Evolutionary conservation across 345 rosid genomes (phyloP).

Genomic region (Gossypium anomalum): DNA sequence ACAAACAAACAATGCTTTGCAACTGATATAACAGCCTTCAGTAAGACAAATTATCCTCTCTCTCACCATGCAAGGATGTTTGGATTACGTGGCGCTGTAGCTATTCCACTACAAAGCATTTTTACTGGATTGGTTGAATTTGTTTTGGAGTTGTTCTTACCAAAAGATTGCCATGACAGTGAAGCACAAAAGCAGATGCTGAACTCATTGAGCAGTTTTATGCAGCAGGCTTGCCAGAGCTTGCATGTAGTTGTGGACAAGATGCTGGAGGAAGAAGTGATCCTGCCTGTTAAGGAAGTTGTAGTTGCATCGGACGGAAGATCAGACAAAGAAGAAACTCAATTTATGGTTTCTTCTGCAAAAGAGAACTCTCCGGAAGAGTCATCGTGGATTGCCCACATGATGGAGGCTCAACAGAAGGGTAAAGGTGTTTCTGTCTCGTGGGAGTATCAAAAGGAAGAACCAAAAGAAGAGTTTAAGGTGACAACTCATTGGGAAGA

Average conservation of each 20-base stretch:
- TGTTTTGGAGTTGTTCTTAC: constrained; percentile 82
- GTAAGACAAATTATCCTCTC: constrained; percentile 70
- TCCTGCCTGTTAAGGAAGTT: constrained; percentile 31
- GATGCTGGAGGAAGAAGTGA: constrained; percentile 46
- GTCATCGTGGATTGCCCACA: constrained; percentile 54
- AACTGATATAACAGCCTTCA: constrained; percentile 55
- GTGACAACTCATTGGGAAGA: constrained; percentile 40
- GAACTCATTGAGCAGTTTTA: constrained; percentile 39
- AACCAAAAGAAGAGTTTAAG: constrained; percentile 57
- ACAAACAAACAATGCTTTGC: constrained; percentile 58
- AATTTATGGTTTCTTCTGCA: constrained; percentile 29
- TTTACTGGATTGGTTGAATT: constrained; percentile 49
- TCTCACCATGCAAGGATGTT: constrained; percentile 84
- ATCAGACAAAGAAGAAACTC: constrained; percentile 23
- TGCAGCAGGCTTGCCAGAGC: constrained; percentile 50
- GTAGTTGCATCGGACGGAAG: constrained; percentile 27
- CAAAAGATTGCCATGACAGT: constrained; percentile 49
- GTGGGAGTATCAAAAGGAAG: constrained; percentile 57
- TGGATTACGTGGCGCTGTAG: constrained; percentile 63
- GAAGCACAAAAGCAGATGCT: constrained; percentile 45
- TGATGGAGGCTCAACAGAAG: constrained; percentile 55
- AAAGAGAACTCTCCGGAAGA: constrained; percentile 40
- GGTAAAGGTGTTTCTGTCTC: constrained; percentile 59
- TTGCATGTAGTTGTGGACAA: constrained; percentile 49
- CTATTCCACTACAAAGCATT: constrained; percentile 59